Evolutionary conservation across 257 asterid species (phyloP).

Genomic region (Scutellaria baicalensis): DNA sequence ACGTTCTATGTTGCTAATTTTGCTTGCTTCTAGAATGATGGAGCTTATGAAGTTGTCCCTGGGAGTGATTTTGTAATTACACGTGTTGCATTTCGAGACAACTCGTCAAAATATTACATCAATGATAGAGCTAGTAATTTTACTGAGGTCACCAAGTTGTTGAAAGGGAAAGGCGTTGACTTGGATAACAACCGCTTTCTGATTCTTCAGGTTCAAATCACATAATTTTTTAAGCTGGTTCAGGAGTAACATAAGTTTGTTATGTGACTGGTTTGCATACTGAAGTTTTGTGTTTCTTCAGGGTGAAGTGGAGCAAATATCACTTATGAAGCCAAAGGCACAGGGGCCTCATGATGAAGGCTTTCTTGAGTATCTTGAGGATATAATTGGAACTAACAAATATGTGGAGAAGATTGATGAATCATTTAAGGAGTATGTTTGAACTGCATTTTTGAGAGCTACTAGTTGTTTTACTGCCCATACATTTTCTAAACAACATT

Average conservation of each 20-base stretch:
- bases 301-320: constrained; percentile 99
- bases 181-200: constrained; percentile 93
- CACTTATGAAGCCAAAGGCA: constrained; percentile 96
- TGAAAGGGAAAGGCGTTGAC: constrained; percentile 95
- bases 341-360: constrained; percentile 99
- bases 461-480: background rate
- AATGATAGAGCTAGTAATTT: constrained; percentile 72
- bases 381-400: constrained; percentile 93
- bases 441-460: constrained; percentile 1
- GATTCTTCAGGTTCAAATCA: constrained; percentile 75
- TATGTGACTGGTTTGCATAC: background rate
- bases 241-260: background rate
- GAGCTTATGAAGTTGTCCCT: constrained; percentile 64
- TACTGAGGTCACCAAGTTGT: constrained; percentile 89
- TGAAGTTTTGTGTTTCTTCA: constrained; percentile 24
- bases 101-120: constrained; percentile 84
- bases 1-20: background rate
- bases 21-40: constrained; percentile 58
- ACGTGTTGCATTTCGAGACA: constrained; percentile 89
- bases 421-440: constrained; percentile 75
- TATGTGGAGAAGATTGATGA: constrained; percentile 94
- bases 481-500: background rate
- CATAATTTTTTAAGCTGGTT: background rate
- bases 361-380: constrained; percentile 97
- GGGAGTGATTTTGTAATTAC: constrained; percentile 81